phyloP scores from a whole-genome alignment of 176 grass and related monocot species.

The Alopecurus myosuroides region DNA sequence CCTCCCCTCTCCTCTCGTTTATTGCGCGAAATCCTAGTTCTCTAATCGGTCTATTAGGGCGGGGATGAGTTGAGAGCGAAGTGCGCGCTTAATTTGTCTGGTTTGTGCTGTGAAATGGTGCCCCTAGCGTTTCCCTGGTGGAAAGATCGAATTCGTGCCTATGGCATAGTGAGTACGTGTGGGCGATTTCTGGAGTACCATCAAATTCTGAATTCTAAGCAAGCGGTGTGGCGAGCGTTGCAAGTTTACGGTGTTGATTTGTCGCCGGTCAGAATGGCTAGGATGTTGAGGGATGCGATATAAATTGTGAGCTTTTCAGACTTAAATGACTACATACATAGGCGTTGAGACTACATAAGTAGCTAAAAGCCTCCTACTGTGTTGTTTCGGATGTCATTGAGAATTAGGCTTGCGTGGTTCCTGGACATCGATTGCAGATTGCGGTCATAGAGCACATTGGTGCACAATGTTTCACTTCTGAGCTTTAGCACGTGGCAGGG shows the following conservation, averaged over 20 bases:
- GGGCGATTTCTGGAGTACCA: background rate
- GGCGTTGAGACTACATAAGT: background rate
- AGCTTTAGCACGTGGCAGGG: background rate
- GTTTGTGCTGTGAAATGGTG: background rate
- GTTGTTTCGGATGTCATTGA: background rate
- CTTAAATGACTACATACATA: background rate
- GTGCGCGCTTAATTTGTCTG: background rate
- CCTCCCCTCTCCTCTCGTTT: background rate
- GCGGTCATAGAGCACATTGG: background rate
- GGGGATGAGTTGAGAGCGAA: background rate
- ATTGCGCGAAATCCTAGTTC: background rate
- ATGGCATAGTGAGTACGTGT: background rate
- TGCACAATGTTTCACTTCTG: background rate
- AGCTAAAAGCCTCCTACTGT: background rate
- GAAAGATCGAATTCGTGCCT: background rate
- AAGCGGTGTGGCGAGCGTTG: background rate
- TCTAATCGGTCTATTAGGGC: background rate
- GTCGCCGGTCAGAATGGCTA: background rate
- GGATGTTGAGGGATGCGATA: background rate
- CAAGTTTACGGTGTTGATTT: background rate
- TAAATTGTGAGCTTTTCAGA: background rate
- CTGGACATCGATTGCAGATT: background rate
- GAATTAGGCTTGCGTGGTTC: background rate
- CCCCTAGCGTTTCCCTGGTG: background rate
- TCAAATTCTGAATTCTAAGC: background rate